Evolutionary conservation across 805 yeast species (phyloP), one percentile per base, ranked within the genome.

Genomic region (Candida bentonensis): DNA sequence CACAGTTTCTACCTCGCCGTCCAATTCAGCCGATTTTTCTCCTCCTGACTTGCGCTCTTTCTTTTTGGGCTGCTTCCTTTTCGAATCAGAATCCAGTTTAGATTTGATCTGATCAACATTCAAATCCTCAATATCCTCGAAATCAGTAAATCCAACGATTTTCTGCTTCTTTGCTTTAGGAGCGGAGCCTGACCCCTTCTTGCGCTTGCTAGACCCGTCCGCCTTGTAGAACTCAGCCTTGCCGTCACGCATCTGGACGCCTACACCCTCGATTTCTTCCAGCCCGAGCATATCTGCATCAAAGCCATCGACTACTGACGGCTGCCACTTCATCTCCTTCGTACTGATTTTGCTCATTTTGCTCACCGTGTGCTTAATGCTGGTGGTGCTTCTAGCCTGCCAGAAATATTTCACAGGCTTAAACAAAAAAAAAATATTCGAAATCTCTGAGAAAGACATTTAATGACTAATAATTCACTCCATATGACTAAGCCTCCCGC

Each of bases 181-280:
- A 39, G 13, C 40, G 5, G 7, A 22, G 7, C 7, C 23, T 9
- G 11, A 22, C 4, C 7, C 21, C 5, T 4, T 27, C 40, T 44
- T 23, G 39, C 42, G 21, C 43, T 26, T 40, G 25, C 22, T 23
- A n/a, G 30, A 54, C 9, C 58, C 58, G 26, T 55, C 59, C 22
- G 44, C 42, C 22, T 50, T 47, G n/a, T 30, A 30, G 36, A 54
- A 59, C 53, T 56, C 73, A 0, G 81, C 78, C 42, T 68, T 64
- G 13, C 95, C 95, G 49, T 83, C 67, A 2, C 76, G 74, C 44
- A 78, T 69, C 47, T 82, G 76, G 4, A 89, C 88, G 54, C 73
- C 88, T 26, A 89, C 96, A 39, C 96, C 96, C 46, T 86, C 96
- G 42, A 92, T 71, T 59, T 89, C 97, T 60, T 89, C 98, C 27